phyloP scores from a whole-genome alignment of 306 rosid species.

The Oxytropis ochrocephala region DNA sequence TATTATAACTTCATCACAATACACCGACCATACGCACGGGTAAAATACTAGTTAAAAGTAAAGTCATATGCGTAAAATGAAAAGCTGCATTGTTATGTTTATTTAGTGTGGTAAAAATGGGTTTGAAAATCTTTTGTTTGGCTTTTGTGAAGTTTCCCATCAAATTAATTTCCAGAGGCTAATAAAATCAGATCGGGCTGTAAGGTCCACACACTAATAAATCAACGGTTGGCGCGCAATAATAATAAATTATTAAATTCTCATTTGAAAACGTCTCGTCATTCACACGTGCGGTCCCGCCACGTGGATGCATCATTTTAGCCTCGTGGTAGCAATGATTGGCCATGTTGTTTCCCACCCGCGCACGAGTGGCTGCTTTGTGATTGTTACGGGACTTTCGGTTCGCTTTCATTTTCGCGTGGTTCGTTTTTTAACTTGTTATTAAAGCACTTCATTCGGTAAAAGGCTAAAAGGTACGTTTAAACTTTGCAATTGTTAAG shows the following conservation, averaged over 20 bases:
- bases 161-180: slow-evolving; percentile 26
- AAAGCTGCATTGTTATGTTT: not conserved
- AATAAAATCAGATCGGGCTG: slow-evolving; percentile 37
- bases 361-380: slow-evolving; percentile 55
- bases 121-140: slow-evolving; percentile 12
- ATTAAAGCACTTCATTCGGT: too few relatives aligned
- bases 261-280: not conserved
- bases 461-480: too few relatives aligned
- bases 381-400: not conserved
- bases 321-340: slow-evolving; percentile 46
- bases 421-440: too few relatives aligned
- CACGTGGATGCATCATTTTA: slow-evolving; percentile 22
- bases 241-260: not conserved
- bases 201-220: slow-evolving; percentile 17
- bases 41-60: too few relatives aligned
- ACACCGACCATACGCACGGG: too few relatives aligned
- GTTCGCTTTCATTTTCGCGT: not conserved
- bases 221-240: slow-evolving; percentile 26
- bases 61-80: not conserved
- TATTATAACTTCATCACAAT: too few relatives aligned
- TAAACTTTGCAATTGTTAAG: too few relatives aligned
- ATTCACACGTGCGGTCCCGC: slow-evolving; percentile 32
- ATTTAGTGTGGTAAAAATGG: not conserved
- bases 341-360: slow-evolving; percentile 35
- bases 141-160: not conserved